Percentiles rank a stretch among this genome's conserved stretches.
Conservation (phyloP, 805 yeast species). For the Tetrapisispora phaffii region DNA sequence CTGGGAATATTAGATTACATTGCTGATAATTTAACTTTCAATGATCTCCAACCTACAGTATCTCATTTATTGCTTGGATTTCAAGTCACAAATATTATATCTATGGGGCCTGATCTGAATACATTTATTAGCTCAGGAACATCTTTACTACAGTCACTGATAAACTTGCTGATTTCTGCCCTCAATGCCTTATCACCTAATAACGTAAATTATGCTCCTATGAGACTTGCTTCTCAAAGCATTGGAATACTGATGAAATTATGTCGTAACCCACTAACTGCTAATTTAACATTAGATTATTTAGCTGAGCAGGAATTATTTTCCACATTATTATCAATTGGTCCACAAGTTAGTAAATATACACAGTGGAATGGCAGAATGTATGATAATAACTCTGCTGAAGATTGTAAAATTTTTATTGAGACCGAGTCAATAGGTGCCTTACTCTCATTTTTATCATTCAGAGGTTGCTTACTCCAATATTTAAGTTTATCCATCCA, state of each 20-base stretch:
- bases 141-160: conserved; percentile 48
- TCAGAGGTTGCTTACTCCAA: conserved; percentile 52
- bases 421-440: conserved; percentile 38
- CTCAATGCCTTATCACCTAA: conserved; percentile 34
- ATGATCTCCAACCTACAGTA: conserved; percentile 39
- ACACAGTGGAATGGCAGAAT: conserved; percentile 47
- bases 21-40: conserved; percentile 36
- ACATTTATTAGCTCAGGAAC: conserved; percentile 46
- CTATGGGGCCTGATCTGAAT: conserved; percentile 37
- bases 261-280: conserved; percentile 46
- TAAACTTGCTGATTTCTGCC: conserved; percentile 41
- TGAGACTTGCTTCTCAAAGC: conserved; percentile 46
- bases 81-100: conserved; percentile 40
- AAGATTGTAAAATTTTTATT: conserved; percentile 28
- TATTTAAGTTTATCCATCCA: conserved; percentile 68
- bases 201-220: conserved; percentile 43
- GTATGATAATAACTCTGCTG: conserved; percentile 30
- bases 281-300: conserved; percentile 39
- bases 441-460: conserved; percentile 49
- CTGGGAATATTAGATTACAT: conserved; percentile 51
- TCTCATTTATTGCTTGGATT: conserved; percentile 77
- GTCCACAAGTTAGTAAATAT: conserved; percentile 43
- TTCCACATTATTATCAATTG: conserved; percentile 40
- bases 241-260: conserved; percentile 57
- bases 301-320: conserved; percentile 47